Base-by-base conservation (phyloP, 306 rosid genomes). In the Quercus glauca region DNA sequence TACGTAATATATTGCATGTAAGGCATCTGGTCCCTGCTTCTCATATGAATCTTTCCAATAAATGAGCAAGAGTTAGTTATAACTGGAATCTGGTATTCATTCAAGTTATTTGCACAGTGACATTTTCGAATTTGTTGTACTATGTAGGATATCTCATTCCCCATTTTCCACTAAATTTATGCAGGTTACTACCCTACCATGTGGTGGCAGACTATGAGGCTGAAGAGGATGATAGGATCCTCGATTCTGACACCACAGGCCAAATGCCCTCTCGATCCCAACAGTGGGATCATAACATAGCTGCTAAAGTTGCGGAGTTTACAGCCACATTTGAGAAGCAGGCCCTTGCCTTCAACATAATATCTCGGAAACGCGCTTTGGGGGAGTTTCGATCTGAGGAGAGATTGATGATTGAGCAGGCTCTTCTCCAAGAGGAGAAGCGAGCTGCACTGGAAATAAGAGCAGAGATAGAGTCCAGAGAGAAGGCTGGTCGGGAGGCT, bases 161-260 rank as follows among this genome's bases (percentile, higher is more conserved):
- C 41, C 33, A 20, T 73, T 67, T 73, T 69, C 71, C 56, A 69
- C 4, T 51, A 71, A 53, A 13, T 17, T 52, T 65, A n/a, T 79
- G 81, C 88, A 95, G 99, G 82, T 85, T 95, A 74, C 83, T 95
- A 83, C 97, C 98, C 7, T 95, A 95, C 79, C 99, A 95, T 82
- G 99, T 95, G 74, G 99, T 95, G 78, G 99, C 99, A 52, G 99
- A 95, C 83, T 95, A 95, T 82, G 99, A 95, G 76, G 99, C 97
- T 9, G 98, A 95, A 86, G 99, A 95, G 87, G 99, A 95, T 78
- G 98, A 95, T 78, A 89, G 99, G 84, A 91, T 95, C 74, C 98
- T 95, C 0, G 97, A 95, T 88, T 91, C 98, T 76, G 98, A 95
- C 84, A 91, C 96, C 31, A 92, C 97, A 4, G 99, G 99, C 74